Evolutionary conservation across 1,139 yeast genomes (phyloP).

Genomic region (Zygosaccharomyces pseudobailii): DNA sequence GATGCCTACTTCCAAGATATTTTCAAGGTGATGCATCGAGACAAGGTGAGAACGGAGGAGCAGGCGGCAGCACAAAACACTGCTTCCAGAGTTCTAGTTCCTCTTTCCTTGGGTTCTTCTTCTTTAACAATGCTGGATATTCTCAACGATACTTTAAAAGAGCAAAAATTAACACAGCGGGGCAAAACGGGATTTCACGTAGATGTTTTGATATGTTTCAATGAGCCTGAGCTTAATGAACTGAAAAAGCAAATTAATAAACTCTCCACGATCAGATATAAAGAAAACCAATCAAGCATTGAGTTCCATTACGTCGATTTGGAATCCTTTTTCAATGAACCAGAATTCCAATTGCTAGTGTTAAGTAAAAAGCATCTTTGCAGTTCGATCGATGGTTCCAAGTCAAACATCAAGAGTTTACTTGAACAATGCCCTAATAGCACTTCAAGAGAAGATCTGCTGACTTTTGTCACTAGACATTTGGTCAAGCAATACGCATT

Average conservation of each 20-base stretch:
- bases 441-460: conserved; percentile 59
- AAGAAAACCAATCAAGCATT: conserved; percentile 25
- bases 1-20: conserved; percentile 67
- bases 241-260: conserved; percentile 27
- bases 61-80: conserved; percentile 22
- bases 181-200: conserved; percentile 68
- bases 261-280: conserved; percentile 21
- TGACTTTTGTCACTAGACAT: conserved; percentile 45
- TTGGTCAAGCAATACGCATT: conserved; percentile 48
- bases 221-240: conserved; percentile 14
- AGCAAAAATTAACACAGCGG: conserved; percentile 55
- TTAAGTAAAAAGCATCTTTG: conserved; percentile 10
- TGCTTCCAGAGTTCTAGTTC: conserved; percentile 46
- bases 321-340: conserved; percentile 34
- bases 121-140: conserved; percentile 68
- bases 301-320: conserved; percentile 39
- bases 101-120: conserved; percentile 62
- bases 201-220: conserved; percentile 41
- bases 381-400: neutral
- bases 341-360: conserved; percentile 14
- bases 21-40: conserved; percentile 40
- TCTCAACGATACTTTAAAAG: conserved; percentile 52
- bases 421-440: conserved; percentile 41
- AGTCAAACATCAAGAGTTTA: conserved; percentile 16
- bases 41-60: conserved; percentile 29